Base-by-base conservation (phyloP, 2,329 filamentous ascomycete species). In the Emmonsia crescens region DNA sequence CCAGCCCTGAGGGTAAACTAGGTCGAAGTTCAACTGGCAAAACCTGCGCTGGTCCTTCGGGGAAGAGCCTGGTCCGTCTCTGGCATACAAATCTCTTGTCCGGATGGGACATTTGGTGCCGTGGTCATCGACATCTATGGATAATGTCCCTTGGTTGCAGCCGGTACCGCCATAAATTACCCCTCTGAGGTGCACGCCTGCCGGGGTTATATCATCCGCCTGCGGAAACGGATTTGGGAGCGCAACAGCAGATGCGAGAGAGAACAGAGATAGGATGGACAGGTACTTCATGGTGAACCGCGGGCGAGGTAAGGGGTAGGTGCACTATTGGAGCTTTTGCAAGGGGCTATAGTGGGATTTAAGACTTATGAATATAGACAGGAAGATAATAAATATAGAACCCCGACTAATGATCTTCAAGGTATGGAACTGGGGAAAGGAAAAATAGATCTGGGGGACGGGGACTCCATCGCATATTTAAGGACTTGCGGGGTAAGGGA, bases 11-110 rank as follows among this genome's bases (percentile, higher is more conserved):
- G 63, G 63, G 44, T 64, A 64, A 19, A 52, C 46, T n/a, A 64
- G 61, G 46, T 61, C 52, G 10, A 64, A 61, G 61, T 62, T 64
- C 33, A 64, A n/a, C 49, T 64, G 63, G 59, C 63, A 64, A 48
- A 62, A 62, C 44, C 58, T 61, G 61, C 63, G 63, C 24, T 29
- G 57, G 16, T 63, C 63, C 24, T 54, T 56, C 24, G 60, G 40
- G 21, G 8, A 12, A 24, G 60, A 42, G 19, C 59, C 60, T 40
- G 61, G 54, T 16, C 63, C 63, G 49, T 36, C 42, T 19, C 42
- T 33, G 33, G 63, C 63, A 5, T 57, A 56, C 31, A 60, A 27
- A 44, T 60, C 60, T 58, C 54, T 62, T 52, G 59, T 62, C 59
- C 55, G 49, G 60, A 64, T 44, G 33, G 63, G 62, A 36, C 62